phyloP scores from a whole-genome alignment of 139 green algal species.

The Mesotaenium endlicherianum region DNA sequence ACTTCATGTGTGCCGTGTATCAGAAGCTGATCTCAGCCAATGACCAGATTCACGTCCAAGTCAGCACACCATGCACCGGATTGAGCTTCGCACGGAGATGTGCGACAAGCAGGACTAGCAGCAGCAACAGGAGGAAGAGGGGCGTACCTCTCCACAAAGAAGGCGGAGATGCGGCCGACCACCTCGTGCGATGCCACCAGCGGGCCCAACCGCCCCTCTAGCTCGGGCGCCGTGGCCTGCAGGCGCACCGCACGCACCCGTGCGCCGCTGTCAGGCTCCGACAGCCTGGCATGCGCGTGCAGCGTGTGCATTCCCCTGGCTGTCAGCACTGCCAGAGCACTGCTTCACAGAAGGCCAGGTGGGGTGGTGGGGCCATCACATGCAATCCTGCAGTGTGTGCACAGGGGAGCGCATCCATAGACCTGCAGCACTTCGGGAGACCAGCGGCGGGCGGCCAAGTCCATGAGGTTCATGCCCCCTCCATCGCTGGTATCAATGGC shows the following conservation, averaged over 20 bases:
- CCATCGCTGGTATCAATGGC: slow-evolving; percentile 39
- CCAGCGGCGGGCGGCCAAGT: slow-evolving; percentile 14
- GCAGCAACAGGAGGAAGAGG: not conserved
- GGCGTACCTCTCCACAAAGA: slow-evolving; percentile 44
- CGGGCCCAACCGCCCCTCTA: slow-evolving; percentile 24
- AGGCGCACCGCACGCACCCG: not conserved
- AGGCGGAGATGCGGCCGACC: slow-evolving; percentile 27
- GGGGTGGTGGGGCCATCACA: not conserved
- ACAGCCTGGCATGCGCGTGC: too few relatives aligned
- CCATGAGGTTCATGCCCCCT: slow-evolving; percentile 54
- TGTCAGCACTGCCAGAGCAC: too few relatives aligned
- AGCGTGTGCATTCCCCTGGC: too few relatives aligned
- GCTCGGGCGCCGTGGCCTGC: slow-evolving; percentile 37
- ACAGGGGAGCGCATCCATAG: not conserved
- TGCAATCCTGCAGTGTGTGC: too few relatives aligned
- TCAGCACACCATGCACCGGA: too few relatives aligned
- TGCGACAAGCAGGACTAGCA: not conserved
- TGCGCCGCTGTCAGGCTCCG: too few relatives aligned
- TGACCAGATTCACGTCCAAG: too few relatives aligned
- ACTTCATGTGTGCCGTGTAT: too few relatives aligned
- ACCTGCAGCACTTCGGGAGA: slow-evolving; percentile 21
- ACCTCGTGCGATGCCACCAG: slow-evolving; percentile 20
- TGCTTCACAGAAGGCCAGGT: not conserved
- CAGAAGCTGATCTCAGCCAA: too few relatives aligned
- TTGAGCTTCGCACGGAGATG: too few relatives aligned